Evolutionary conservation across 192 early-diverging fungal genomes (phyloP).

Genomic region (Coemansia sp.): DNA sequence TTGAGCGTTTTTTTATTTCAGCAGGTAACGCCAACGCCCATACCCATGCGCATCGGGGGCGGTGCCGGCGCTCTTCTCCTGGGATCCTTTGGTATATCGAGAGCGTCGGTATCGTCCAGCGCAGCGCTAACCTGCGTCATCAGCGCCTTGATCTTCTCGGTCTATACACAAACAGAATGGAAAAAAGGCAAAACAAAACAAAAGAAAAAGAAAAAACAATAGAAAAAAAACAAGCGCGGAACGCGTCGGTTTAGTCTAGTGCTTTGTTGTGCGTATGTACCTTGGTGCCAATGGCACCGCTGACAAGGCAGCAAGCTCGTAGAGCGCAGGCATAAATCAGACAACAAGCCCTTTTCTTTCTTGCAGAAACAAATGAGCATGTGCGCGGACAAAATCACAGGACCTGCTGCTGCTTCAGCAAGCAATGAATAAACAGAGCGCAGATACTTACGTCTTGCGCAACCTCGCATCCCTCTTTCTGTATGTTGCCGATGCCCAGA

Average conservation of each 20-base stretch:
- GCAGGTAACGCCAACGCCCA: slow-evolving; percentile 38
- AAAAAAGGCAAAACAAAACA: neutral
- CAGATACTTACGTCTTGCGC: slow-evolving; percentile 53
- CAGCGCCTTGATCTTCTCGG: slow-evolving; percentile 47
- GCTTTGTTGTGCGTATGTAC: too few relatives aligned
- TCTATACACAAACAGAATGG: slow-evolving; percentile 27
- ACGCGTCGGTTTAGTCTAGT: too few relatives aligned
- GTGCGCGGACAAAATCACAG: neutral
- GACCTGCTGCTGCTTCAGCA: neutral
- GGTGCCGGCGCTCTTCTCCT: slow-evolving; percentile 10
- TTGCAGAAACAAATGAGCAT: neutral
- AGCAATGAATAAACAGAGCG: neutral
- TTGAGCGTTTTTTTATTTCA: slow-evolving; percentile 7
- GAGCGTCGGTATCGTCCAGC: slow-evolving; percentile 39
- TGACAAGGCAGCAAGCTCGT: too few relatives aligned
- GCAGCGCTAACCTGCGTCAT: slow-evolving; percentile 54
- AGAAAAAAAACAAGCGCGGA: too few relatives aligned
- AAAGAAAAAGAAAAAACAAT: neutral
- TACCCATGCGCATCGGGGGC: slow-evolving; percentile 9
- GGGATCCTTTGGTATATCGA: slow-evolving; percentile 13
- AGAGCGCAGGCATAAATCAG: too few relatives aligned
- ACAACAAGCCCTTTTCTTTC: too few relatives aligned
- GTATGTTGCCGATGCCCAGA: slow-evolving; percentile 49
- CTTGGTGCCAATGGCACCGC: too few relatives aligned
- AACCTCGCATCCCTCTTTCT: slow-evolving; percentile 21